These are phyloP conservation scores for Leersia perrieri DNA, from an alignment of 176 grass and related monocot species.

Conservation along the genomic window DNA sequence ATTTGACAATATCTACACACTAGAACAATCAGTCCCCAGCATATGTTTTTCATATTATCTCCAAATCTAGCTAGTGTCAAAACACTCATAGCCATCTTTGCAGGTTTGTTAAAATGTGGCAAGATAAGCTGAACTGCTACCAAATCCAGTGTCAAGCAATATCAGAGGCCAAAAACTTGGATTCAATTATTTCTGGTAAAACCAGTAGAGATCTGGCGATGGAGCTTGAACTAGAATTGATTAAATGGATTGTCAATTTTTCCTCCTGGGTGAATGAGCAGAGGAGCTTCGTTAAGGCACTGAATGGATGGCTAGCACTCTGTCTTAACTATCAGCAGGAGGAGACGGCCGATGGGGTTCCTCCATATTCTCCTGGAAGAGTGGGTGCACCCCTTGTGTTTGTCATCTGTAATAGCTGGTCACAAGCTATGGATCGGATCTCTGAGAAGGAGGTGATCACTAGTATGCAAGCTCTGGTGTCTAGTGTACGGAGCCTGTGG, in stretches of 20 bases:
- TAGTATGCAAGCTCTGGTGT: constrained; percentile 58
- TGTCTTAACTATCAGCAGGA: constrained; percentile 65
- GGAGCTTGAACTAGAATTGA: constrained; percentile 82
- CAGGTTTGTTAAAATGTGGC: constrained; percentile 89
- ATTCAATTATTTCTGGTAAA: constrained; percentile 46
- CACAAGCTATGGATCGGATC: constrained; percentile 67
- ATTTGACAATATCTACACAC: neutral
- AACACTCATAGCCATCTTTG: constrained; percentile 32
- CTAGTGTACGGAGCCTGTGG: constrained; percentile 47
- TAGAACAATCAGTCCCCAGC: neutral
- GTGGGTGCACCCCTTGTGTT: constrained; percentile 78
- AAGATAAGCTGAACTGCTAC: constrained; percentile 71
- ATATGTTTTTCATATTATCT: neutral
- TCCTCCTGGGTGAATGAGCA: constrained; percentile 74
- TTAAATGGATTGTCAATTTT: constrained; percentile 81
- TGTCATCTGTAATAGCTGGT: constrained; percentile 80
- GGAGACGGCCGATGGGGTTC: constrained; percentile 51
- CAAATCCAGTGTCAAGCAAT: constrained; percentile 60
- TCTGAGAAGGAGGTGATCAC: constrained; percentile 67
- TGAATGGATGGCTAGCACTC: constrained; percentile 90
- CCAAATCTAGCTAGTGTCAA: neutral
- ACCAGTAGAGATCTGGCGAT: constrained; percentile 41
- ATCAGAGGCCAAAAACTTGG: constrained; percentile 53
- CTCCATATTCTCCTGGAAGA: constrained; percentile 70
- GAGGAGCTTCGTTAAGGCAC: constrained; percentile 69